phyloP scores from a whole-genome alignment of 805 yeast genomes.

The Kodamaea nitidulidarum region DNA sequence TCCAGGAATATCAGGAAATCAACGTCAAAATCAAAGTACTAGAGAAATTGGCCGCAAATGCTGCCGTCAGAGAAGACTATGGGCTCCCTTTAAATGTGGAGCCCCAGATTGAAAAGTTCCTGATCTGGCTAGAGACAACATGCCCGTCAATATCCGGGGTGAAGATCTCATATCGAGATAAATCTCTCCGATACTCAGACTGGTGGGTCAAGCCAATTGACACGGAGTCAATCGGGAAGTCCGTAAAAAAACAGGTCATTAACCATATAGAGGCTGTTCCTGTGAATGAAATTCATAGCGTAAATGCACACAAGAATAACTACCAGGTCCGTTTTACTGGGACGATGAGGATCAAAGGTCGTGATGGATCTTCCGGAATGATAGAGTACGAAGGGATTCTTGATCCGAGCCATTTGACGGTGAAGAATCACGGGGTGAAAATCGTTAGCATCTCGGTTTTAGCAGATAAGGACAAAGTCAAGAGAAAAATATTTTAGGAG shows the following conservation, averaged over 20 bases:
- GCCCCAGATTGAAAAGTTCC: constrained; percentile 11
- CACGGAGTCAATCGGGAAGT: constrained; percentile 15
- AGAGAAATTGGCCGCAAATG: constrained; percentile 21
- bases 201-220: constrained; percentile 31
- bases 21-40: constrained; percentile 26
- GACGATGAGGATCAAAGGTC: constrained; percentile 18
- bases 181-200: constrained; percentile 6
- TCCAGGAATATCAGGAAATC: constrained; percentile 15
- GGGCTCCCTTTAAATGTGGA: constrained; percentile 26
- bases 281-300: neutral
- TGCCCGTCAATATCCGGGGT: constrained; percentile 30
- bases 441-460: constrained; percentile 8
- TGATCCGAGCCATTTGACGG: constrained; percentile 30
- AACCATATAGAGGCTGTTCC: constrained; percentile 17
- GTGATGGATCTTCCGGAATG: constrained; percentile 15
- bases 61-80: constrained; percentile 21
- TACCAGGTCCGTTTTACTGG: constrained; percentile 26
- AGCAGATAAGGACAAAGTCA: neutral
- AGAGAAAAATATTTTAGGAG: neutral
- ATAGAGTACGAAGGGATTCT: constrained; percentile 23
- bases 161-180: constrained; percentile 12
- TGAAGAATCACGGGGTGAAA: constrained; percentile 31
- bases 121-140: constrained; percentile 30
- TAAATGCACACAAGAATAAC: constrained; percentile 13
- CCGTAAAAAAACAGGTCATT: constrained; percentile 20